Evolutionary conservation across 23 red algal genomes (phyloP).

Genomic region (Gracilariopsis chorda): DNA sequence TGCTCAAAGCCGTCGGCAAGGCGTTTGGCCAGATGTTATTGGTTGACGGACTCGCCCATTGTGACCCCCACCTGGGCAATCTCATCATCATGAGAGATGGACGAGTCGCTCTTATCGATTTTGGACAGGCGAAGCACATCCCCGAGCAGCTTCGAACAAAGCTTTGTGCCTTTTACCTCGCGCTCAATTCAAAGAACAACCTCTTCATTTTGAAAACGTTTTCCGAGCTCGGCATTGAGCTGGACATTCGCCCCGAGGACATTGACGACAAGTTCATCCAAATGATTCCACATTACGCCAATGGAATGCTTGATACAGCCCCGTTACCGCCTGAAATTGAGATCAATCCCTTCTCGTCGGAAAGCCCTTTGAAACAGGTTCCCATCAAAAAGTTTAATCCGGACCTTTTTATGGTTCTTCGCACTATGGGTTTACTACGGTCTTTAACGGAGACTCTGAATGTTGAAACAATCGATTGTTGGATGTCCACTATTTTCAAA

Average conservation of each 20-base stretch:
- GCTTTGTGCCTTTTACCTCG: constrained; percentile 93
- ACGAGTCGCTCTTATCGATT: constrained; percentile 89
- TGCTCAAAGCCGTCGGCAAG: constrained; percentile 70
- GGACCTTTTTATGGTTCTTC: constrained; percentile 88
- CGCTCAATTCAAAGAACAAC: constrained; percentile 56
- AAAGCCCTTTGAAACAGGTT: constrained; percentile 63
- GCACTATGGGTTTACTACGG: constrained; percentile 79
- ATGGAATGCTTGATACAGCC: constrained; percentile 85
- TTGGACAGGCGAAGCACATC: constrained; percentile 92
- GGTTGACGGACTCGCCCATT: constrained; percentile 87
- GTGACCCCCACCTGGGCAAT: no score
- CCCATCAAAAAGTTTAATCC: constrained; percentile 71
- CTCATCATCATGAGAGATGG: constrained; percentile 81
- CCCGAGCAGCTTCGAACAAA: constrained; percentile 54
- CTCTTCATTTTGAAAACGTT: constrained; percentile 60
- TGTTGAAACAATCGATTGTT: constrained; percentile 26
- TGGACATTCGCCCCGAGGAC: constrained; percentile 57
- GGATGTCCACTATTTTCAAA: constrained; percentile 62
- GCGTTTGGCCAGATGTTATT: constrained; percentile 94
- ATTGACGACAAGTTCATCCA: constrained; percentile 46
- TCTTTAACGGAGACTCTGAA: constrained; percentile 58
- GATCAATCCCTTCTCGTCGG: constrained; percentile 65
- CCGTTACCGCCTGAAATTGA: constrained; percentile 74
- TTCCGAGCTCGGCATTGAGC: constrained; percentile 73
- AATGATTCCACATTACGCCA: constrained; percentile 78